Evolutionary conservation across 2,329 filamentous ascomycete genomes (phyloP), one percentile per base, ranked within the genome.

Genomic region (Paraphaeosphaeria minitans): DNA sequence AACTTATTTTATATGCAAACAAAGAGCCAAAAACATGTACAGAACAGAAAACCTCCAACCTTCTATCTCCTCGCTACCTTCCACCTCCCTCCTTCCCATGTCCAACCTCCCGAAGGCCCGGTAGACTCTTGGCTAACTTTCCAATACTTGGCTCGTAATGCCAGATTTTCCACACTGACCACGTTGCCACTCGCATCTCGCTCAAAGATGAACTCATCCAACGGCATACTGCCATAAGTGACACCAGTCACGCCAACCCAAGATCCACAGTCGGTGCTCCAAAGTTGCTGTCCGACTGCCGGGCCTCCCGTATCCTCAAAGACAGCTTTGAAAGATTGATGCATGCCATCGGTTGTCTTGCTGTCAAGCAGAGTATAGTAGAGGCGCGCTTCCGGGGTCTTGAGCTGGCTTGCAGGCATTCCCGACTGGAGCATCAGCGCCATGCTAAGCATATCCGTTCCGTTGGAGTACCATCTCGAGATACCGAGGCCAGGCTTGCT

Each of bases 181-280:
- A 68, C 68, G 31, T 61, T 63, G 2, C 66, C 68, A n/a, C 22
- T 51, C 7, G n/a, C 46, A 55, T 69, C 62, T 33, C 66, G 59
- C 37, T 65, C 59, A 46, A 69, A 71, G 12, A 71, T 55, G 47
- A 71, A 69, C 54, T 69, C 66, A 57, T 71, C 66, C 1, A 69
- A 42, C 3, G 67, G 67, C n/a, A 68, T 41, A 12, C 58, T 60
- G 2, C 52, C 68, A 57, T 71, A 71, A 2, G 67, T 69, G 0
- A 69, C 55, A 0, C 64, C 67, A 31, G 66, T 68, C 8, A 66
- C 54, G 6, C 62, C 59, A 6, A 71, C 67, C 68, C 67, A 71
- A 14, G 63, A 19, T 12, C 63, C 68, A 53, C 68, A 71, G 24
- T 62, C 62, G 7, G 67, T 68, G 6, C 61, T 66, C 41, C 59